A percentile compares a stretch with the other conserved stretches of the same genome.
Conservation (phyloP, 2,329 filamentous ascomycete genomes). For the Aspergillus neotritici region DNA sequence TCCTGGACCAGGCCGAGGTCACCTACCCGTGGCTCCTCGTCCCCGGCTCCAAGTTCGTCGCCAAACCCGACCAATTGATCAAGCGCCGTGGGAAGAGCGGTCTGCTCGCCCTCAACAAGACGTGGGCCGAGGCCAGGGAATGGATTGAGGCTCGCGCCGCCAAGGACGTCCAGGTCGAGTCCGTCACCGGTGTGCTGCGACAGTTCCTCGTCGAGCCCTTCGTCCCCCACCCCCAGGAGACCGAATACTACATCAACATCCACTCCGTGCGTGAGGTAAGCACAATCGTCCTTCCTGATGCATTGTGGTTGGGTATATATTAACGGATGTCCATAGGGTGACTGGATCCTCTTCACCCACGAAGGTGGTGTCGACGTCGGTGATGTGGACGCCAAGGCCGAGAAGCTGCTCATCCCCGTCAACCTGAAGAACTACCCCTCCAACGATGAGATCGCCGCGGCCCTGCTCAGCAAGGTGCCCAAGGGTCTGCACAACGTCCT, state of each 20-base stretch:
- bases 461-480: slow-evolving; percentile 87
- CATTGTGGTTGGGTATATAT: background rate
- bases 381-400: slow-evolving; percentile 96
- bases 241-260: slow-evolving; percentile 99
- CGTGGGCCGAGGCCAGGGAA: slow-evolving; percentile 85
- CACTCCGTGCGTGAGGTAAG: slow-evolving; percentile 99
- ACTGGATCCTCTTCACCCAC: slow-evolving; percentile 99
- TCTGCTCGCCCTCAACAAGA: slow-evolving; percentile 92
- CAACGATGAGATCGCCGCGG: slow-evolving; percentile 82
- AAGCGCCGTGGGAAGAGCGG: slow-evolving; percentile 99
- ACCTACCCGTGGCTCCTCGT: slow-evolving; percentile 94
- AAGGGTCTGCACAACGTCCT: slow-evolving; percentile 95
- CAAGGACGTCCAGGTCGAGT: slow-evolving; percentile 91
- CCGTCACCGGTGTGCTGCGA: slow-evolving; percentile 77
- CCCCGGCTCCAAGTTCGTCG: slow-evolving; percentile 83
- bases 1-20: slow-evolving; percentile 92
- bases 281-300: slow-evolving; percentile 23
- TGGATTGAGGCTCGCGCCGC: slow-evolving; percentile 91
- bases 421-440: slow-evolving; percentile 92
- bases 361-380: slow-evolving; percentile 99
- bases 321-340: slow-evolving; percentile 65
- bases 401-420: slow-evolving; percentile 97
- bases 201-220: slow-evolving; percentile 98
- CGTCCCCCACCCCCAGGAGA: slow-evolving; percentile 88
- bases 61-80: slow-evolving; percentile 99